Base-by-base conservation (phyloP, 2,329 filamentous ascomycete species). In the Microdochium nivale region DNA sequence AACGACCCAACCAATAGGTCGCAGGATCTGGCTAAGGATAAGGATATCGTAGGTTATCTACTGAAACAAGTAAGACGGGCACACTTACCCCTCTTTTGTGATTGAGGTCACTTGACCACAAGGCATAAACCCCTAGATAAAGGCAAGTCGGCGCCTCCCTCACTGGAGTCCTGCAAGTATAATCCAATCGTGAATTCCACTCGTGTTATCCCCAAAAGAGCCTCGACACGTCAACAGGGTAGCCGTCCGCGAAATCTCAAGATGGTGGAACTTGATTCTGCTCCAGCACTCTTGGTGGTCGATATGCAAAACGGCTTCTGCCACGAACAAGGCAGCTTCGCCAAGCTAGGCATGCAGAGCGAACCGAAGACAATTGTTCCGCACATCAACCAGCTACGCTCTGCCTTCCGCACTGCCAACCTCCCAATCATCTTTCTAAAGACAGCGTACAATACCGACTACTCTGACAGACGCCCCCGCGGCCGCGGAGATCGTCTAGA, bases 231-330 rank as follows among this genome's bases (percentile, higher is more conserved):
- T 37, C 33, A 37, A 37, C 33, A 37, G n/a, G 33, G 5, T 14
- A 37, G 33, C 33, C 33, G n/a, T 37, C 33, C 33, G 16, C 33
- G 33, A 37, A 37, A 16, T 37, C 33, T 37, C 43, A 24, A 46
- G 40, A 53, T 53, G 52, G 16, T 51, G 49, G 24, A 52, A 32
- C 40, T 56, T 47, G 49, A 57, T 25, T 56, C 56, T 44, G 49
- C 43, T 49, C 55, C 55, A 46, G 56, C 56, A 48, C 55, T 56
- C 46, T 43, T 56, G 37, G 50, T 58, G 25, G 48, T 56, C 47
- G 55, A 58, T 46, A 58, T 58, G 56, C 55, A 58, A 48, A 58
- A 58, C 50, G 55, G 56, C 52, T 58, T 56, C 54, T 56, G 54
- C 53, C 53, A 56, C 49, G 40, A 49, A 44, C 46, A 55, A 47